Percentiles rank a stretch among this genome's conserved stretches.
phyloP scores from a whole-genome alignment of 768 basidiomycete genomes.

The Trametes cubensis region DNA sequence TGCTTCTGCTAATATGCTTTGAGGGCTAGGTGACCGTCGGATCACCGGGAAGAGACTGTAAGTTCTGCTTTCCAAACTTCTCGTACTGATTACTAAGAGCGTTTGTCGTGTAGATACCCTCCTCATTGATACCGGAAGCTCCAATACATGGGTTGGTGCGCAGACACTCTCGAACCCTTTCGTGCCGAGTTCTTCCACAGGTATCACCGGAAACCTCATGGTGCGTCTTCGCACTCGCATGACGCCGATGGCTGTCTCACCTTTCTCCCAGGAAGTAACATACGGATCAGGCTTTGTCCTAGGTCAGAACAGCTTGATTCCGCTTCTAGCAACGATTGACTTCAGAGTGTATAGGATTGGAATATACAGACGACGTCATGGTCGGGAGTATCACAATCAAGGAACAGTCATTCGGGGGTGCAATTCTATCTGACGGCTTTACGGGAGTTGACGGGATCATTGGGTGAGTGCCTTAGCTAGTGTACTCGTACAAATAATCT shows the following conservation, averaged over 20 bases:
- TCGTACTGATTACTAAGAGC: no score
- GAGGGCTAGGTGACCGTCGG: slow-evolving; percentile 24
- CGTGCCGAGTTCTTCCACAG: slow-evolving; percentile 39
- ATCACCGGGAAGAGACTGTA: slow-evolving; percentile 24
- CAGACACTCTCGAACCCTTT: slow-evolving; percentile 37
- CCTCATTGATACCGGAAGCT: slow-evolving; percentile 57
- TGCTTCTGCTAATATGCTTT: not conserved
- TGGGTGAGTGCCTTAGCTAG: slow-evolving; percentile 26
- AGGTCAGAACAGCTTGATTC: slow-evolving; percentile 45
- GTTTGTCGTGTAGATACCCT: slow-evolving; percentile 39
- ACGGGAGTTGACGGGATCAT: slow-evolving; percentile 41
- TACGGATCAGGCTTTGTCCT: slow-evolving; percentile 55
- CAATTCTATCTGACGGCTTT: slow-evolving; percentile 31
- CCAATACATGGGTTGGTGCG: slow-evolving; percentile 60
- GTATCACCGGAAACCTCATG: slow-evolving; percentile 33
- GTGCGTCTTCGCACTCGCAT: slow-evolving; percentile 34
- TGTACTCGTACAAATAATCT: not conserved
- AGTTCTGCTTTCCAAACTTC: slow-evolving; percentile 16
- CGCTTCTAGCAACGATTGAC: no score
- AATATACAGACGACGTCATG: slow-evolving; percentile 44
- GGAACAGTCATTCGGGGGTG: slow-evolving; percentile 43
- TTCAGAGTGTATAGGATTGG: slow-evolving; percentile 11
- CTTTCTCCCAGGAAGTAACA: slow-evolving; percentile 41
- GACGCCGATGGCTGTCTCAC: no score
- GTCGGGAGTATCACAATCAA: slow-evolving; percentile 33